phyloP scores from a whole-genome alignment of 306 rosid species.

The apple (Malus domestica) region DNA sequence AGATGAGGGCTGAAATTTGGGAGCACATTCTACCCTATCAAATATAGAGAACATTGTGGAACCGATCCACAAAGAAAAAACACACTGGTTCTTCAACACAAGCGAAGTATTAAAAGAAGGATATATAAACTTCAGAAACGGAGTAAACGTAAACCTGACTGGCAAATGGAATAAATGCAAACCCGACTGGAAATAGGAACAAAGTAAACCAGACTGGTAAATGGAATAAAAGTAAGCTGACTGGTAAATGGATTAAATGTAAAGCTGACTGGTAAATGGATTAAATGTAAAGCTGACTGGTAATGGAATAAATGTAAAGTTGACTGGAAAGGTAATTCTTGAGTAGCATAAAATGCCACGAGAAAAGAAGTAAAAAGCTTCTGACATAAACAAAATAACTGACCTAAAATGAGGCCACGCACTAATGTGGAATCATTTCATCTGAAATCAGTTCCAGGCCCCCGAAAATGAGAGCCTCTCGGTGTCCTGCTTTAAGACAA shows the following conservation, averaged over 20 bases:
- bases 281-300: conserved; percentile 19
- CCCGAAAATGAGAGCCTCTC: conserved; percentile 67
- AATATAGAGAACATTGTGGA: conserved; percentile 3
- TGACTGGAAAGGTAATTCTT: conserved; percentile 36
- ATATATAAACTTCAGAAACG: neutral
- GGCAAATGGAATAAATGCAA: conserved; percentile 9
- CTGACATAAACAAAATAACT: conserved; percentile 58
- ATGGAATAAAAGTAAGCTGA: conserved; percentile 12
- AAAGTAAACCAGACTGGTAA: conserved; percentile 8
- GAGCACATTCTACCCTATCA: conserved; percentile 9
- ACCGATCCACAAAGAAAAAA: conserved; percentile 13
- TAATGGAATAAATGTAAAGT: conserved; percentile 9
- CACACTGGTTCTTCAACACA: neutral
- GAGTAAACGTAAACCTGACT: neutral
- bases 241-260: conserved; percentile 12
- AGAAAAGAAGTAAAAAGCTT: conserved; percentile 32
- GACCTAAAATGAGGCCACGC: conserved; percentile 77
- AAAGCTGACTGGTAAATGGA: conserved; percentile 17
- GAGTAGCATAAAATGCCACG: conserved; percentile 55
- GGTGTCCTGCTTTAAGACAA: conserved; percentile 69
- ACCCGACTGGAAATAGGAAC: conserved; percentile 3
- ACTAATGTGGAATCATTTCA: conserved; percentile 67
- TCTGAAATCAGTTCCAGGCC: conserved; percentile 66
- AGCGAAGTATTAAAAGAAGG: conserved; percentile 9
- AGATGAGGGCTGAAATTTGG: neutral